Percentiles rank a stretch among this genome's conserved stretches.
Evolutionary conservation across 371 early-diverging fungal species (phyloP).

Genomic region (Umbelopsis sp.): DNA sequence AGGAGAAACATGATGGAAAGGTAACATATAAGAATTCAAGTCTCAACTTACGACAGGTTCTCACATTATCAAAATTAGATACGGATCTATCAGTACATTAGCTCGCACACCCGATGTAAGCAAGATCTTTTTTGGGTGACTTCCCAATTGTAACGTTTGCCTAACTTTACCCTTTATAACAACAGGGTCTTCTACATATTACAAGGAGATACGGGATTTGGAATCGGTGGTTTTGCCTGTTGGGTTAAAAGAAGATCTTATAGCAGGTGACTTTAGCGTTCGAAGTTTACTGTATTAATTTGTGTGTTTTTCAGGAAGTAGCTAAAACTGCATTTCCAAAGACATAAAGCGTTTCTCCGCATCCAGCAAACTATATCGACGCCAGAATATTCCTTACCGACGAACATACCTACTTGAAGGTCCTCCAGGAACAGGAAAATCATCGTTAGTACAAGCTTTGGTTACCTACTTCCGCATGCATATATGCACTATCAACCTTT

Average conservation of each 20-base stretch:
- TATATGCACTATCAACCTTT: conserved; percentile 87
- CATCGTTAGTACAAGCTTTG: conserved; percentile 64
- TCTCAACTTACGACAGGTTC: too few relatives aligned
- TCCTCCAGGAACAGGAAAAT: conserved; percentile 71
- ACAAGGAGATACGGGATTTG: background rate
- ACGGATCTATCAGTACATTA: background rate
- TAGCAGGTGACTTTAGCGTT: background rate
- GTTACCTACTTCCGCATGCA: conserved; percentile 88
- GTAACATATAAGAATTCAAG: background rate
- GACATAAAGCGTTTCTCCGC: background rate
- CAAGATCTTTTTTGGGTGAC: background rate
- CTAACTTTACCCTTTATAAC: background rate
- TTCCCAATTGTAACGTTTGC: background rate
- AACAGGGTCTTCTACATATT: background rate
- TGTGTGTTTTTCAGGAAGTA: too few relatives aligned
- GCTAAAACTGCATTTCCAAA: background rate
- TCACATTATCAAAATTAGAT: background rate
- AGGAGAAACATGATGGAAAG: background rate
- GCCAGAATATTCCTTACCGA: conserved; percentile 77
- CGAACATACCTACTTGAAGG: conserved; percentile 77
- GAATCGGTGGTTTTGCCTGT: conserved; percentile 10
- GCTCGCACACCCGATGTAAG: background rate
- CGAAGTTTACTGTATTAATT: background rate
- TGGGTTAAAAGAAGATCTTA: conserved; percentile 2
- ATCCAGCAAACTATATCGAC: conserved; percentile 33